These are phyloP conservation scores for Hyaloperonospora arabidopsidis DNA, from an alignment of 352 stramenopile species.

Conservation along the genomic window DNA sequence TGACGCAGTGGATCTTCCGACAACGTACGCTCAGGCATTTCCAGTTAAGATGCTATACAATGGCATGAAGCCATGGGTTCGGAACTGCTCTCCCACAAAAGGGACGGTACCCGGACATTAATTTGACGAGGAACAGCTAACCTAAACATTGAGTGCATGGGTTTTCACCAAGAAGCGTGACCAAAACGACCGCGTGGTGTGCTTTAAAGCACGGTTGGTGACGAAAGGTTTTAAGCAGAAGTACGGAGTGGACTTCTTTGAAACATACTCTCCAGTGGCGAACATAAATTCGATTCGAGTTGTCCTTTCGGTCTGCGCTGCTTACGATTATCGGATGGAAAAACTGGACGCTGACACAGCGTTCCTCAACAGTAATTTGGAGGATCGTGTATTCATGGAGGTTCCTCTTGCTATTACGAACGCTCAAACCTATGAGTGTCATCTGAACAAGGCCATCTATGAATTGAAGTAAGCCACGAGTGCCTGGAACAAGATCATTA, in stretches of 20 bases:
- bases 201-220: neutral
- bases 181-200: neutral
- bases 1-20: neutral
- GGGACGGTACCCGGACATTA: neutral
- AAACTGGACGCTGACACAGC: slow-evolving; percentile 32
- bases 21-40: neutral
- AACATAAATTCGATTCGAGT: slow-evolving; percentile 37
- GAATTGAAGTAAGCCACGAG: slow-evolving; percentile 20
- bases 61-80: neutral
- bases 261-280: slow-evolving; percentile 19
- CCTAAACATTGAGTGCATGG: neutral
- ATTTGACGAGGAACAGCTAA: neutral
- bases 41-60: neutral
- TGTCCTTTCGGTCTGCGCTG: slow-evolving; percentile 9
- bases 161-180: slow-evolving; percentile 2
- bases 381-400: slow-evolving; percentile 13
- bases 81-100: neutral
- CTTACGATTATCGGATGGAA: slow-evolving; percentile 6
- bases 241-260: slow-evolving; percentile 1
- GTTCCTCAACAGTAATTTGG: slow-evolving; percentile 21
- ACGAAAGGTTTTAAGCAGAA: neutral
- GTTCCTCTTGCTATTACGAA: neutral
- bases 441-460: slow-evolving; percentile 17
- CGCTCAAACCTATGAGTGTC: neutral
- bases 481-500: slow-evolving; percentile 15